phyloP scores from a whole-genome alignment of 148 eudicot genomes.

The Selenicereus undatus region DNA sequence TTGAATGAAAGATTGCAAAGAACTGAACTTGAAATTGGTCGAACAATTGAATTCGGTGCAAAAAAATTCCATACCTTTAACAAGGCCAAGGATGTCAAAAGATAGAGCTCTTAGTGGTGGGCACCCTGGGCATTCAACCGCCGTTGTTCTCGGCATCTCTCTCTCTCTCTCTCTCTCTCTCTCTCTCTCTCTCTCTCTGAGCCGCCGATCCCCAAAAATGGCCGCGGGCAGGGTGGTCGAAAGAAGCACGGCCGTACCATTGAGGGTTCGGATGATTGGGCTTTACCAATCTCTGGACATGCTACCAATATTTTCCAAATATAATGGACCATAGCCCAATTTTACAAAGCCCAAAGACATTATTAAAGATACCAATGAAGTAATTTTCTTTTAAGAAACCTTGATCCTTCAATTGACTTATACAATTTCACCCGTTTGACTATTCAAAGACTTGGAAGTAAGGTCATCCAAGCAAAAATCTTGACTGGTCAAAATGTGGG shows the following conservation, averaged over 20 bases:
- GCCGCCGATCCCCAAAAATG: not conserved
- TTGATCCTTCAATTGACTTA: too few relatives aligned
- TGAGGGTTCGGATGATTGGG: not conserved
- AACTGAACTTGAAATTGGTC: not conserved
- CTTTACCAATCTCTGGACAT: not conserved
- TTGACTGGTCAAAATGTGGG: too few relatives aligned
- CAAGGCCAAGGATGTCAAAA: slow-evolving; percentile 71
- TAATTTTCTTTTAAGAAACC: too few relatives aligned
- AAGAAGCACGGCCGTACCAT: not conserved
- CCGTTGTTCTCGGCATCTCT: slow-evolving; percentile 84
- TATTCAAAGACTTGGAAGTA: too few relatives aligned
- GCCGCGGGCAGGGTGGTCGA: not conserved
- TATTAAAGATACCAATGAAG: too few relatives aligned
- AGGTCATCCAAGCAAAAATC: too few relatives aligned
- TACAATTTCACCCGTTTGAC: too few relatives aligned
- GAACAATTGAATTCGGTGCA: not conserved
- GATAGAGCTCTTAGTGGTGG: slow-evolving; percentile 84
- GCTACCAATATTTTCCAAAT: not conserved
- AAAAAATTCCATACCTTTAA: slow-evolving; percentile 46
- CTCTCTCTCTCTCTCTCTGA: slow-evolving; percentile 5
- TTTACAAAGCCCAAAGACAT: not conserved
- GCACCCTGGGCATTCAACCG: slow-evolving; percentile 74
- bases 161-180: slow-evolving; percentile 7
- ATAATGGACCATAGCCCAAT: not conserved
- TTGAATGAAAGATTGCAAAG: not conserved